Base-by-base conservation (phyloP, 139 green algal species). In the Chlamydomonas sp. region DNA sequence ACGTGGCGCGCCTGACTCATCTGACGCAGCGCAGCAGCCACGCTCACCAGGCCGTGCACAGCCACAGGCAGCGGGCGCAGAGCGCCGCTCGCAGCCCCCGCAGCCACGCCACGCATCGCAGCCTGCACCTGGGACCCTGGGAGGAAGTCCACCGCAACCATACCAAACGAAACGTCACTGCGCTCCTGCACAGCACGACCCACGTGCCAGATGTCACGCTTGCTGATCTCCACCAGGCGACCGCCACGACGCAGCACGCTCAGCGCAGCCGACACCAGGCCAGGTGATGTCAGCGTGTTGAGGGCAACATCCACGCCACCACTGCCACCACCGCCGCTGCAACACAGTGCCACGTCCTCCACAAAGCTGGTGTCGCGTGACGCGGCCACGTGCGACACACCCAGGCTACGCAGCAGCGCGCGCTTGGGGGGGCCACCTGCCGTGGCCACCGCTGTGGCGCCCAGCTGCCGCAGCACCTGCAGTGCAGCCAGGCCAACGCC, bases 81-180 rank as follows among this genome's bases (percentile, higher is more conserved):
- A 24, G 26, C 30, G 28, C 81, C 83, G 3, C 33, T 20, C 34
- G 67, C 65, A 20, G 74, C 71, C 31, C 72, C 78, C 6, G 64
- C 58, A n/a, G 83, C 72, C 48, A 89, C 75, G 5, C 39, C 59
- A 33, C 43, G 64, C 73, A 86, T 72, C 28, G 71, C 64, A 22
- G 13, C 75, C 38, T 88, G 74, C 61, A 95, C 77, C 2, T 70
- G 71, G 8, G 24, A 10, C 36, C 73, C 71, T n/a, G 90, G 82
- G 69, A 96, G 80, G 78, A 96, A 95, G 78, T 96, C 90, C 3
- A 96, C 79, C 1, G 90, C 90, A 31, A 96, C 61, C 31, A 94
- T 71, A 4, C 76, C 69, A 73, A 88, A 93, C 10, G 2, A 5
- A 60, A 91, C 77, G 66, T 96, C 90, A 30, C 86, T 87, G 1